Evolutionary conservation across 768 basidiomycete species (phyloP), one percentile per base, ranked within the genome.

Genomic region (Pisolithus tinctorius): DNA sequence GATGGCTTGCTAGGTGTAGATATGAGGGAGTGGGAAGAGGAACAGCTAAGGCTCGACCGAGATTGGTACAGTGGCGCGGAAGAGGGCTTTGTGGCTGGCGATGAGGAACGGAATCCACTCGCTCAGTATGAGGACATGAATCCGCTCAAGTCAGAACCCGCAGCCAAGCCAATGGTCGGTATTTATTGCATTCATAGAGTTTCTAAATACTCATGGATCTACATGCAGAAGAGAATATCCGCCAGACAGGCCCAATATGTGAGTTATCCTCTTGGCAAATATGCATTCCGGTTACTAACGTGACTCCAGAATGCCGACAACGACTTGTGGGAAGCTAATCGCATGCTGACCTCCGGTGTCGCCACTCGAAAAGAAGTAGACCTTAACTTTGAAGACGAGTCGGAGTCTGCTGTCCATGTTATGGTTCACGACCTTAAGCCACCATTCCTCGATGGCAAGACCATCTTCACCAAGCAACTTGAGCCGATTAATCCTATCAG

Each of bases 291-390:
- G 54, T 66, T 40, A 61, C 60, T 63, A 27, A 60, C 31, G 8
- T 56, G 40, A 6, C 17, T 53, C 4, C 62, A 94, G 90, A 97
- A 98, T 60, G 92, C 92, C 23, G 96, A 99, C 67, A 98, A 96
- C 61, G 96, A 99, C 61, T 73, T 95, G 10, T 99, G 96, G 96
- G 96, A 99, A 73, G 89, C 89, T 7, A 98, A 98, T 63, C 89
- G 95, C 62, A 94, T 99, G 88, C 75, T 92, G 9, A 92, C 91
- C 0, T 98, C 96, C 3, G 96, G 96, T 61, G 87, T 97, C 17
- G 89, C 91, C 1, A 90, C 89, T 8, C 85, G 89, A 31, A 88
- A 83, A 58, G 75, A 81, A 4, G 79, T 99, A 45, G 93, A 99
- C 63, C 76, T 94, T 23, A 94, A 98, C 61, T 93, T 97, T 59